Evolutionary conservation across 148 eudicot species (phyloP), one percentile per base, ranked within the genome.

Genomic region (Agrostemma githago): DNA sequence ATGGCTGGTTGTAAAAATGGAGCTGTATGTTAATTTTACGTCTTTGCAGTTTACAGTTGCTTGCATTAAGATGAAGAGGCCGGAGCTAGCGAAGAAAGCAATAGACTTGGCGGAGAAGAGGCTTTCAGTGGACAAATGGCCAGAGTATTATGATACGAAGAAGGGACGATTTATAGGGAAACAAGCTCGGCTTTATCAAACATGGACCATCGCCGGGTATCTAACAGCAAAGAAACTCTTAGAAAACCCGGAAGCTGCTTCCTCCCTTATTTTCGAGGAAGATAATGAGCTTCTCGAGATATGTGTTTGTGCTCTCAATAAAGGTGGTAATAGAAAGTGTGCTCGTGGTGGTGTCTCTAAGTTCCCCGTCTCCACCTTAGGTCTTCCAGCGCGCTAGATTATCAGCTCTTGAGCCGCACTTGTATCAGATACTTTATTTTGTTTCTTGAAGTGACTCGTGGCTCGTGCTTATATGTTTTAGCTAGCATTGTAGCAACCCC

Each of bases 201-300:
- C 97, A 17, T 93, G 98, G 98, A 93, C 98, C 6, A 77, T 88
- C 62, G 92, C 98, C 38, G 98, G 98, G 11, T 93, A 81, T 73
- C 75, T 93, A 62, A 85, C 97, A 40, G 83, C 98, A 5, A 93
- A 91, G 73, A 83, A 82, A 87, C 85, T 93, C 56, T 70, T 91
- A 58, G 85, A 84, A 17, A 93, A 87, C 41, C 97, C 98, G 2
- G 91, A 89, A 48, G 72, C 82, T 75, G 95, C 97, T 6, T 89
- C 91, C 41, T 63, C 74, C 20, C 61, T 93, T 69, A 88, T 76
- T 57, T 93, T 89, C 88, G 90, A 89, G 2, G 98, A 93, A 81
- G 98, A 93, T 54, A 84, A 81, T 46, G 95, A 86, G 81, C 90
- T 93, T 42, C 89, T 93, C 8, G 92, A 88, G 86, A 87, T 82